Base-by-base conservation (phyloP, 108 stramenopile genomes). In the Nitzschia sp. region DNA sequence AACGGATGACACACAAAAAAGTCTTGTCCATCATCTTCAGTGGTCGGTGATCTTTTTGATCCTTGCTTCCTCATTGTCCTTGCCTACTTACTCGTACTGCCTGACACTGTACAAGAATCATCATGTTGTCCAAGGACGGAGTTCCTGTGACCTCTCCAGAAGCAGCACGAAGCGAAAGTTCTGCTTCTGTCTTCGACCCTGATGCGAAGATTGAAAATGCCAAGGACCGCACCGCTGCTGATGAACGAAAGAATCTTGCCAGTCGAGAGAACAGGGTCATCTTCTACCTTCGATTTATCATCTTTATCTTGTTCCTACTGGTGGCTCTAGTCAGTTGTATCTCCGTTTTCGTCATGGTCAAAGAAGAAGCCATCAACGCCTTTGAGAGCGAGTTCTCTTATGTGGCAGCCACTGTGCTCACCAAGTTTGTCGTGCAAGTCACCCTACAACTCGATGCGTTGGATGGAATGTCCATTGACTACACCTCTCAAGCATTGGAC, bases 401-500 rank as follows among this genome's bases (percentile, higher is more conserved):
- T 17, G 14, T 48, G 14, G 46, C n/a, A 48, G 17, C n/a, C 14
- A 15, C 14, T 17, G 46, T 48, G 14, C 3, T 48, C 2, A 6
- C 14, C 46, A 48, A 48, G 17, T 17, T 48, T 48, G 17, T 17
- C 3, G 17, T 15, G 2, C n/a, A 15, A 48, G 59, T 70, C 14
- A 59, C 46, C 21, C 53, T 41, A 10, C 40, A 68, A 50, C 51
- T 63, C 8, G 61, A 51, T 11, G 51, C 60, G 0, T 12, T 71
- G 8, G 61, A 71, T 21, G 42, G 37, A 26, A 41, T 63, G 22
- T 15, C 44, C 2, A 53, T 63, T 51, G 50, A 62, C 11, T 51
- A 65, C 26, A 65, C 72, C 29, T 73, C 72, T 19, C 61, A 40
- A 11, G 56, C 68, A 8, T 8, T 43, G 11, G 50, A 69, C 26